Conservation (phyloP, 108 stramenopile species). For the Cyclotella distinguenda region DNA sequence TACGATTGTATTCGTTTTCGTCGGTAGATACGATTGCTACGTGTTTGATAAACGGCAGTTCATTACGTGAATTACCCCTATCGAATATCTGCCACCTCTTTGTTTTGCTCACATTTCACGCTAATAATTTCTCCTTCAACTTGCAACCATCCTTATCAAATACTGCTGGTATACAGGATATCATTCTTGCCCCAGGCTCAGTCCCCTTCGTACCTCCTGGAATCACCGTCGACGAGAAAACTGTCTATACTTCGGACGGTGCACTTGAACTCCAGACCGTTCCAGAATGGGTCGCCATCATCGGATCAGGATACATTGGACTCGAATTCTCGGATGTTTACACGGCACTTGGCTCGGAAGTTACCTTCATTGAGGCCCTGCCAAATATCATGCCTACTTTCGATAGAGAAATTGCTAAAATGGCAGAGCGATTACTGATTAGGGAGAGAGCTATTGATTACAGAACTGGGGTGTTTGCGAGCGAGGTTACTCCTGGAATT, state of each 20-base stretch:
- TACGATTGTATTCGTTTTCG: too few species aligned
- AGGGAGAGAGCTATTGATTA: constrained; percentile 93
- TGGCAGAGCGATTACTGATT: constrained; percentile 94
- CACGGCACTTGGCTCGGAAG: constrained; percentile 96
- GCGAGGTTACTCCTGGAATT: constrained; percentile 94
- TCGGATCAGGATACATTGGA: constrained; percentile 98
- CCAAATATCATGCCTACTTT: constrained; percentile 95
- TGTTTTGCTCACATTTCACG: too few species aligned
- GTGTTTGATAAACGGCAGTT: too few species aligned
- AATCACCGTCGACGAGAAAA: constrained; percentile 93
- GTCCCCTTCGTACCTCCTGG: constrained; percentile 98
- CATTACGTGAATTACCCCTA: too few species aligned
- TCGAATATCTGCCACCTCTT: too few species aligned
- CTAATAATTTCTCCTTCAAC: too few species aligned
- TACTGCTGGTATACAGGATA: too few species aligned
- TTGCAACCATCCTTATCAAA: too few species aligned
- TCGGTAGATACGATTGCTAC: too few species aligned
- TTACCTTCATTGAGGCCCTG: constrained; percentile 97
- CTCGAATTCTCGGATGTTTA: constrained; percentile 98
- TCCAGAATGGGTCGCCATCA: constrained; percentile 97
- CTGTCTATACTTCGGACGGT: constrained; percentile 97
- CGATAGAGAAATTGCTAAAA: constrained; percentile 95
- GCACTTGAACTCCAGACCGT: constrained; percentile 88
- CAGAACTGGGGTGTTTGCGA: constrained; percentile 90
- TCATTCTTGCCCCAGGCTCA: constrained; percentile 97